Evolutionary conservation across 2,329 filamentous ascomycete species (phyloP), one percentile per base, ranked within the genome.

Genomic region (Aspergillus costaricaensis): DNA sequence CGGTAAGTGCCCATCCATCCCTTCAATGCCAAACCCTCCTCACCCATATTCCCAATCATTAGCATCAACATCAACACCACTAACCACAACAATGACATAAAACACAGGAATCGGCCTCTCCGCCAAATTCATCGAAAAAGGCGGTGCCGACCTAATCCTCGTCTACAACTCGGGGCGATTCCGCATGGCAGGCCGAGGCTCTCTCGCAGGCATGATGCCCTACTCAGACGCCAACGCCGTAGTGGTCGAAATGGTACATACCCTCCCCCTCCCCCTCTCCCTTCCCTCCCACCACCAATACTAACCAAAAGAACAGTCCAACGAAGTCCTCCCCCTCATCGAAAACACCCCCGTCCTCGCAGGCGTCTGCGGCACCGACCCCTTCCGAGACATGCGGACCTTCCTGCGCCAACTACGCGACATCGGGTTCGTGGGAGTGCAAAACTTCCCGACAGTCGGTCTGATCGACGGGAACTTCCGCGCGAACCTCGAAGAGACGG

Each of bases 371-470:
- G 88, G 83, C 12, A 89, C 87, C 0, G 88, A 91, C 62, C 89
- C 88, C 0, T 90, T 90, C 74, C 81, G 86, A 30, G 79, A 83
- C 59, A 89, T 90, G 71, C 75, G 81, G 2, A 69, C 74, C 5
- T 90, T 91, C 67, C 78, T 91, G 15, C 70, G 72, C 17, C 82
- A 90, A 69, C 77, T 91, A 38, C 82, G 83, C 57, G 81, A 81
- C 1, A 73, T 89, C 15, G 88, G 88, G 0, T 90, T 91, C 64
- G 83, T 84, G 1, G 89, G 89, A 1, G 82, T 91, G 14, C 88
- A 91, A 72, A 91, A 91, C 67, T 91, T 91, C 70, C 88, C 88
- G 1, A 91, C 88, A 0, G 88, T 91, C 1, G 88, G 88, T 0
- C 76, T 91, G 21, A 87, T 91, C 38, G 88, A 91, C 71, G 88